Evolutionary conservation across 495 filamentous ascomycete genomes (phyloP).

Genomic region (Neurospora sp.): DNA sequence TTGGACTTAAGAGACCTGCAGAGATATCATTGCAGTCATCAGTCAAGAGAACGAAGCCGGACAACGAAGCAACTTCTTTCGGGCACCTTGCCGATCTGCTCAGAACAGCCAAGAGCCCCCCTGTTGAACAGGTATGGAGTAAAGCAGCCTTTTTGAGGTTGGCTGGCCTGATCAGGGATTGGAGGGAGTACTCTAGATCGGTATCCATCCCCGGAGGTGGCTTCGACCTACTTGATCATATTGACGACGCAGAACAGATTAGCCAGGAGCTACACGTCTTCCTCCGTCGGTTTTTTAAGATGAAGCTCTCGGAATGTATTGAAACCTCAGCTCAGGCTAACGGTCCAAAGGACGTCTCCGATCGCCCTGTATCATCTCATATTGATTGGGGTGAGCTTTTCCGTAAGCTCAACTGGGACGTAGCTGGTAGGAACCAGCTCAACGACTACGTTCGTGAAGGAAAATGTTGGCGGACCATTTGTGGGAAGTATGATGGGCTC

Average conservation of each 20-base stretch:
- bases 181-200: conserved; percentile 7
- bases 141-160: conserved; percentile 18
- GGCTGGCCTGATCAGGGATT: conserved; percentile 14
- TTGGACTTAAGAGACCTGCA: not conserved
- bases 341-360: not conserved
- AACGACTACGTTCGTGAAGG: conserved; percentile 21
- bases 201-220: not conserved
- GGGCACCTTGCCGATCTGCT: conserved; percentile 8
- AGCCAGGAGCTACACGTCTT: conserved; percentile 14
- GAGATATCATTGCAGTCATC: not conserved
- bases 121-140: conserved; percentile 1
- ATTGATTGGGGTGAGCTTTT: conserved; percentile 7
- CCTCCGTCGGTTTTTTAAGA: conserved; percentile 17
- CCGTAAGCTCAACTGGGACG: conserved; percentile 13
- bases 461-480: conserved; percentile 22
- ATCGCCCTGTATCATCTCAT: not conserved
- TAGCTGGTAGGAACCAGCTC: conserved; percentile 7
- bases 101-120: not conserved
- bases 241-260: conserved; percentile 5
- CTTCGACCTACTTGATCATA: conserved; percentile 9
- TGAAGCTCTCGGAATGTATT: conserved; percentile 10
- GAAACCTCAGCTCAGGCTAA: not conserved
- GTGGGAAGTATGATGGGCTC: conserved; percentile 13
- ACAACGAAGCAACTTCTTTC: not conserved
- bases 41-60: not conserved